These are phyloP conservation scores for Echeveria elegans DNA, from an alignment of 164 flowering plant genomes.

Conservation along the genomic window DNA sequence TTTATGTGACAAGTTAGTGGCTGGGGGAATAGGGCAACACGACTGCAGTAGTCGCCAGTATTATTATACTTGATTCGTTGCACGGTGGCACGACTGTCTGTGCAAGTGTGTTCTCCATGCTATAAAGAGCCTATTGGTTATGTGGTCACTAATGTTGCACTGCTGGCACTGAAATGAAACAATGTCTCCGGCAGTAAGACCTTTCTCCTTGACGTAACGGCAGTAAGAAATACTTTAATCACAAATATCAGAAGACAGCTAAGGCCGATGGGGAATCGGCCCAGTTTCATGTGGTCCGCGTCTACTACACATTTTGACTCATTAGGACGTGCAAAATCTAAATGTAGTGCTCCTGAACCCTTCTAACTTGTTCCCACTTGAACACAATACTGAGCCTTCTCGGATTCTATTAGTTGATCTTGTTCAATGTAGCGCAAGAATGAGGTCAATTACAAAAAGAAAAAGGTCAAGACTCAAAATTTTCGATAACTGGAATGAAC, in stretches of 20 bases:
- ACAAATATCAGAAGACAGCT: too few species aligned
- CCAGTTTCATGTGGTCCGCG: not conserved
- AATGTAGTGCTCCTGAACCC: not conserved
- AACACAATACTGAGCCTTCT: not conserved
- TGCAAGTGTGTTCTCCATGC: not conserved
- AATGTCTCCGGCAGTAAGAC: constrained; percentile 23
- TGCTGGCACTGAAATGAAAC: constrained; percentile 18
- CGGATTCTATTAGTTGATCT: not conserved
- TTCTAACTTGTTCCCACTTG: not conserved
- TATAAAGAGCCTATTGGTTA: not conserved
- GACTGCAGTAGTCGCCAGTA: not conserved
- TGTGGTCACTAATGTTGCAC: not conserved
- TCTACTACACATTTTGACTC: not conserved
- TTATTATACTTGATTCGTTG: not conserved
- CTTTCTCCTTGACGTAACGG: constrained; percentile 33
- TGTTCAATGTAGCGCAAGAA: not conserved
- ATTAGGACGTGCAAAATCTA: not conserved
- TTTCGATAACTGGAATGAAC: too few species aligned
- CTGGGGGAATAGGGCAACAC: not conserved
- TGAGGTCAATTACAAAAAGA: too few species aligned
- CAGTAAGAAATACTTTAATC: constrained; percentile 40
- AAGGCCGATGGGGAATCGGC: not conserved
- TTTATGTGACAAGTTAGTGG: not conserved
- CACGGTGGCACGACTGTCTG: not conserved
- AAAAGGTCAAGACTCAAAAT: not conserved